Evolutionary conservation across 441 rosid genomes (phyloP), one percentile per base, ranked within the genome.

Genomic region (Pelargonium citronellum): DNA sequence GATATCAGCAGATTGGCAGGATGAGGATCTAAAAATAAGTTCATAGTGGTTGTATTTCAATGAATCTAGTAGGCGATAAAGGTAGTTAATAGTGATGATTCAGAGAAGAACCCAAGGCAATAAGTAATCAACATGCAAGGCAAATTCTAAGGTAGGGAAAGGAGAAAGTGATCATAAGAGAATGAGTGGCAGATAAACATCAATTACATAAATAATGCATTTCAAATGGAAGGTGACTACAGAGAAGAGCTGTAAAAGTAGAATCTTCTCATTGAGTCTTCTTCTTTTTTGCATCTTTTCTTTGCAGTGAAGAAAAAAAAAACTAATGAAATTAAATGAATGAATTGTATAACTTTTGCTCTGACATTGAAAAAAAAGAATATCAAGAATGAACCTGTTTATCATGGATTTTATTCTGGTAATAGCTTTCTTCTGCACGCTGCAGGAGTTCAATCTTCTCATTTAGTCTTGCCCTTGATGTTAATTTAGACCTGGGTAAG

Each of bases 401-500:
- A 66, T 82, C 73, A 49, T 71, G 30, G 58, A 66, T 74, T 55
- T 82, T 79, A 47, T 80, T 81, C 66, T 68, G 83, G 67, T 87
- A 82, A 75, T 86, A 87, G 39, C 73, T 87, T 79, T 88, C 91
- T 82, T 91, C 97, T 6, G 94, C 97, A 34, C 57, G 83, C 80
- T 92, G 87, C 83, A 90, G 78, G 71, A 90, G 74, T 64, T 85
- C 88, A 13, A 92, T 74, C 85, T 81, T 92, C 74, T 86, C 92
- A 49, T 79, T 79, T 39, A 90, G 67, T 73, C 89, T 88, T 72
- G 83, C 62, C 68, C 79, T 89, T 79, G 74, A 86, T 3, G 84
- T 75, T 62, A 84, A 71, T 72, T 84, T 84, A 60, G 88, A 83
- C 67, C 75, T 72, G 68, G 81, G 73, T 64, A 86, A 63, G 74